Evolutionary conservation across 2,329 filamentous ascomycete species (phyloP).

Genomic region (Neofusicoccum kwambonambiense): DNA sequence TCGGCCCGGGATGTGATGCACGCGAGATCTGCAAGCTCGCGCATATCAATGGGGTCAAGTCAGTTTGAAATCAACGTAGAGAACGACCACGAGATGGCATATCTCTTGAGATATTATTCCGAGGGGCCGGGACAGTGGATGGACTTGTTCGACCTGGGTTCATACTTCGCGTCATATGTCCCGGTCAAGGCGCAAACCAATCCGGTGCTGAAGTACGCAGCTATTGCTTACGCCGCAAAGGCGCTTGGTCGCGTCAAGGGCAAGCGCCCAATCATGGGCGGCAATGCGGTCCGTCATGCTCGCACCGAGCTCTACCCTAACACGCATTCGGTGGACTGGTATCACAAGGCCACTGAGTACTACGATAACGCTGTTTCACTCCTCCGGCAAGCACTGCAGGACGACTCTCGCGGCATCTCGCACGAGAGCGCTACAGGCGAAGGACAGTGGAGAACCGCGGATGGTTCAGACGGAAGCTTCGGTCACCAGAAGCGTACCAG

Average conservation of each 20-base stretch:
- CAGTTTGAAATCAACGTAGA: conserved; percentile 22
- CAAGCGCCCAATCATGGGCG: conserved; percentile 50
- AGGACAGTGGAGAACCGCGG: conserved; percentile 17
- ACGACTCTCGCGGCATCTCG: conserved; percentile 28
- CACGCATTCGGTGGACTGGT: conserved; percentile 53
- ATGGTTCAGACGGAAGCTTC: conserved; percentile 18
- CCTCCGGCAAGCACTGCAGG: conserved; percentile 37
- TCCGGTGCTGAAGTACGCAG: conserved; percentile 53
- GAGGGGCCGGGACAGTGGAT: conserved; percentile 62
- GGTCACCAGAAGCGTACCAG: conserved; percentile 42
- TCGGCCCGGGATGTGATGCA: conserved; percentile 18
- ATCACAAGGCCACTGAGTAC: conserved; percentile 60
- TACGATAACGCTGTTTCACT: conserved; percentile 59
- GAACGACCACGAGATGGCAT: conserved; percentile 58
- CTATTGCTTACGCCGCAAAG: conserved; percentile 62
- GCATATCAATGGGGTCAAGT: conserved; percentile 11
- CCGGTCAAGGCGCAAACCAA: conserved; percentile 56
- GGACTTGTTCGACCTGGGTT: conserved; percentile 56
- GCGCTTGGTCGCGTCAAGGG: conserved; percentile 57
- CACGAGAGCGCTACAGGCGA: conserved; percentile 26
- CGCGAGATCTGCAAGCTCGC: conserved; percentile 13
- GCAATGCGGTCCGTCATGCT: conserved; percentile 48
- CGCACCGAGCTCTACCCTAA: conserved; percentile 55
- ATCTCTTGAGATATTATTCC: conserved; percentile 59
- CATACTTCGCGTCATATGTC: conserved; percentile 61